phyloP scores from a whole-genome alignment of 2,329 filamentous ascomycete genomes.

The Penicillium sp. region DNA sequence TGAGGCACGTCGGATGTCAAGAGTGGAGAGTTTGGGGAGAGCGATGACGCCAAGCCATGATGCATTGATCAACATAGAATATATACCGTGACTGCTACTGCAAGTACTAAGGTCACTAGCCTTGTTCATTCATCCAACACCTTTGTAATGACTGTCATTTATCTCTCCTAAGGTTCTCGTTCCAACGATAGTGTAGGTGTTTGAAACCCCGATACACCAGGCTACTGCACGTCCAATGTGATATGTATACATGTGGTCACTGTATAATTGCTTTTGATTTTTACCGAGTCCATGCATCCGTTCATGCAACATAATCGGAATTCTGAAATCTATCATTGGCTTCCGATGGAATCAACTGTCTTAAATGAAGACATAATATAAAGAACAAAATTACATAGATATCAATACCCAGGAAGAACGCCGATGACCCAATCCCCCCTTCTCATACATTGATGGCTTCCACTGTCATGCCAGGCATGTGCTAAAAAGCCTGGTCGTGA shows the following conservation, averaged over 20 bases:
- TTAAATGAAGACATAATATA: background rate
- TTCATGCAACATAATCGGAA: constrained; percentile 5
- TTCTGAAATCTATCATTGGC: constrained; percentile 5
- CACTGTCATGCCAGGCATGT: background rate
- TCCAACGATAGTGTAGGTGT: too few relatives aligned
- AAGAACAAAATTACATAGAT: background rate
- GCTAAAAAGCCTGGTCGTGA: background rate
- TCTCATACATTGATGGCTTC: background rate
- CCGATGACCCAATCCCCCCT: constrained; percentile 12
- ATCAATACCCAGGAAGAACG: constrained; percentile 15
- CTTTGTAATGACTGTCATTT: too few relatives aligned
- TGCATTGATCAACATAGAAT: background rate
- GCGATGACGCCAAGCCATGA: background rate
- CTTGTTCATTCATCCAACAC: too few relatives aligned
- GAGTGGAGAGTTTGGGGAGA: background rate
- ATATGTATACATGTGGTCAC: background rate
- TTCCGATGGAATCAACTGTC: constrained; percentile 5
- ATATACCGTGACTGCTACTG: background rate
- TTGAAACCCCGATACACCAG: too few relatives aligned
- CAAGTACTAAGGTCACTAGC: too few relatives aligned
- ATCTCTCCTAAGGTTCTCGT: too few relatives aligned
- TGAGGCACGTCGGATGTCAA: background rate
- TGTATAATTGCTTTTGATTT: background rate
- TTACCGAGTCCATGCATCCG: background rate
- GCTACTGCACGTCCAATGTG: background rate